Percentiles rank a stretch among this genome's conserved stretches.
These are phyloP conservation scores for Volvox reticuliferus DNA, from an alignment of 139 green algal species.

Conservation along the genomic window DNA sequence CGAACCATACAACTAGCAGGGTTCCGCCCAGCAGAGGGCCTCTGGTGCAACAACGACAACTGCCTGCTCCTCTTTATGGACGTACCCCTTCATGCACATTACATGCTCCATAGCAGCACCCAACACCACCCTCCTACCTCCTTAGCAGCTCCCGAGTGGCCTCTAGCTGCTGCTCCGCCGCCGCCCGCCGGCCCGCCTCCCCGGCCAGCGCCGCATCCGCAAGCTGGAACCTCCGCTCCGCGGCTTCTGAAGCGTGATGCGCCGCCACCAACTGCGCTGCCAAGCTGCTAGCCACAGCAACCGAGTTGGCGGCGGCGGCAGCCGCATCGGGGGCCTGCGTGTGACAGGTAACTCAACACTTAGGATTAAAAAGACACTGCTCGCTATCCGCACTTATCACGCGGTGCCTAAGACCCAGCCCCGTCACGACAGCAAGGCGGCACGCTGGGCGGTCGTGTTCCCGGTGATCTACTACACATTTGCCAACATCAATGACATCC, in stretches of 20 bases:
- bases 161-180: constrained; percentile 40
- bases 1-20: no score
- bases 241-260: constrained; percentile 4
- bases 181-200: constrained; percentile 25
- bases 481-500: no score
- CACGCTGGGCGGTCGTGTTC: no score
- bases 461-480: no score
- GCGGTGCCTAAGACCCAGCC: no score
- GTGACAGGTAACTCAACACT: not conserved
- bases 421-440: no score
- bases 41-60: no score
- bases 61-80: no score
- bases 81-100: no score
- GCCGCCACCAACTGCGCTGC: constrained; percentile 8
- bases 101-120: not conserved
- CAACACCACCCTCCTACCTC: not conserved
- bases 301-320: not conserved
- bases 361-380: no score
- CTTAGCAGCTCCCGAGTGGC: constrained; percentile 17
- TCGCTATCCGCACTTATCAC: no score
- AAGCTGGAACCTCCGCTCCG: constrained; percentile 5
- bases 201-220: constrained; percentile 38
- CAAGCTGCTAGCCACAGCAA: not conserved
- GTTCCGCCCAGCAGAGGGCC: no score
- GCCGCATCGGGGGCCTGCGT: not conserved